Evolutionary conservation across 176 grass and related monocot species (phyloP), one percentile per base, ranked within the genome.

Genomic region (Echinochloa phyllopogon): DNA sequence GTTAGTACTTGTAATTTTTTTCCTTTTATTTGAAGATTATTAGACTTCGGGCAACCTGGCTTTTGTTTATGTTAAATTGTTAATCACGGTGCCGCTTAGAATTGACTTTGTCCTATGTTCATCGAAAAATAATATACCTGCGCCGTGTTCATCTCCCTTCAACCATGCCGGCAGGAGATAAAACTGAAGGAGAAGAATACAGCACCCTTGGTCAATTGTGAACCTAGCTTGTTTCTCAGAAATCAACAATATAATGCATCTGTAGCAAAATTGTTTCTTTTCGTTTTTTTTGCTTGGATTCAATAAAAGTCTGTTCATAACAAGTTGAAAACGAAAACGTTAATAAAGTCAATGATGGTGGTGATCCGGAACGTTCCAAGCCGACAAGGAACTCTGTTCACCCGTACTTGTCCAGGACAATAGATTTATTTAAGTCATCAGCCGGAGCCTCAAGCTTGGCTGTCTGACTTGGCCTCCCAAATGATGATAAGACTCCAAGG

Each of bases 401-500:
- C 25, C 12, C 44, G 65, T 90, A 71, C 38, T 73, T 61, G 65
- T 82, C 78, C 52, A 24, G 15, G 18, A 14, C 43, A 48, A 27
- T 24, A 45, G 20, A 70, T 62, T 45, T 75, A 70, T 52, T 45
- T 75, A 69, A 67, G 23, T 68, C 60, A 81, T 62, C 71, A 70
- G 44, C 69, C 33, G 48, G 21, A 58, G n/a, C n/a, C 57, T 24
- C 6, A 71, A 18, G 65, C 21, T 15, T 50, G 56, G 41, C 8
- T 55, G 71, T 53, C 78, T 76, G 63, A 82, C 75, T 44, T 86
- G 37, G 68, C 68, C 38, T 24, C 71, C 10, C 1, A 63, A 51
- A 80, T 61, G 53, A 88, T 85, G 74, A 85, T 81, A 71, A 77
- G 82, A 74, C 10, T 20, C 50, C 4, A 78, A 23, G 21, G 4